These are phyloP conservation scores for Chaetomiaceae sp. DNA, from an alignment of 2,329 filamentous ascomycete genomes.

Conservation along the genomic window DNA sequence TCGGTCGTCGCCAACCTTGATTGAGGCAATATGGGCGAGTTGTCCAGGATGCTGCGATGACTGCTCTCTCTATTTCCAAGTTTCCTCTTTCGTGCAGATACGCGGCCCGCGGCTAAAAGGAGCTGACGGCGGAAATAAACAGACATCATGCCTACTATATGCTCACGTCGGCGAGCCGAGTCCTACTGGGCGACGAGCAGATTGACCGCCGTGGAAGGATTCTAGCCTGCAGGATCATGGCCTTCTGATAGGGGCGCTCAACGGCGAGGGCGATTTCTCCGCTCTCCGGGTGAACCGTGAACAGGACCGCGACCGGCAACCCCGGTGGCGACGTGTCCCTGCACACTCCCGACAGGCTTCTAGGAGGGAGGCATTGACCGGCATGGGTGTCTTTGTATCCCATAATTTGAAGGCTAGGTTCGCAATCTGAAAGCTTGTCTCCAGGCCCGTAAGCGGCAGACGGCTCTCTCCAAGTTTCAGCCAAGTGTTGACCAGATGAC, in stretches of 20 bases:
- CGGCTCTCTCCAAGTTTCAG: too few species aligned
- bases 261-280: too few species aligned
- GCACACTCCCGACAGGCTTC: too few species aligned
- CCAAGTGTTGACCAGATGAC: too few species aligned
- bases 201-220: neutral
- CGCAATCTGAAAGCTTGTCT: too few species aligned
- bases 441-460: too few species aligned
- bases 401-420: too few species aligned
- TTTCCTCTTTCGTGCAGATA: neutral
- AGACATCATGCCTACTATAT: slow-evolving; percentile 2
- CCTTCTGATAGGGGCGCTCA: neutral
- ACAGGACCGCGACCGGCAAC: too few species aligned
- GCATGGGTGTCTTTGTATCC: too few species aligned
- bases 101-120: slow-evolving; percentile 16
- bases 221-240: neutral
- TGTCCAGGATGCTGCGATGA: neutral
- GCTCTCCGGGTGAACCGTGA: neutral
- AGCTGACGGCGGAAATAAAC: slow-evolving; percentile 11
- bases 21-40: neutral
- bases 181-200: neutral
- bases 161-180: neutral
- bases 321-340: too few species aligned
- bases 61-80: neutral
- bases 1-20: neutral
- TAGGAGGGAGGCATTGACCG: too few species aligned